Evolutionary conservation across 192 early-diverging fungal species (phyloP).

Genomic region (Backusella morwellensis): DNA sequence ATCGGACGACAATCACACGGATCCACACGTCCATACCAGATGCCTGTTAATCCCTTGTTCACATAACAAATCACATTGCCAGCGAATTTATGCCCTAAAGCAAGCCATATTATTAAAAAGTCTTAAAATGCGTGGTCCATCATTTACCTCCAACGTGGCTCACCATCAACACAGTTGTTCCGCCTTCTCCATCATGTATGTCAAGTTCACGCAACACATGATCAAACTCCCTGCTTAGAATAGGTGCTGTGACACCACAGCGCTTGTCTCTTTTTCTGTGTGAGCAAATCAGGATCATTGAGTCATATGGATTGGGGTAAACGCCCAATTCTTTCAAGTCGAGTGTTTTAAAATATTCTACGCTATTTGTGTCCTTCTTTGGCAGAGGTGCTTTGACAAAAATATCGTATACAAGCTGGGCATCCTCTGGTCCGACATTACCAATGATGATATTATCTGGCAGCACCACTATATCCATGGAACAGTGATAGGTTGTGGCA

Average conservation of each 20-base stretch:
- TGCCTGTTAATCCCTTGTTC: conserved; percentile 41
- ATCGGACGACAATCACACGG: conserved; percentile 50
- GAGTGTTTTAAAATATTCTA: not conserved
- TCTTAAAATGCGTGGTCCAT: not conserved
- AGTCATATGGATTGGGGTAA: conserved; percentile 37
- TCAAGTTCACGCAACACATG: conserved; percentile 42
- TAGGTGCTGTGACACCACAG: conserved; percentile 51
- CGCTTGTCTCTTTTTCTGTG: conserved; percentile 57
- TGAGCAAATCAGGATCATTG: conserved; percentile 55
- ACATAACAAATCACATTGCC: conserved; percentile 57
- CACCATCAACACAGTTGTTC: conserved; percentile 42
- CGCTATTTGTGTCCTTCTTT: not conserved
- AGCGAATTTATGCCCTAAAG: conserved; percentile 58
- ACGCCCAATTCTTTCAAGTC: conserved; percentile 24
- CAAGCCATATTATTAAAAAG: not conserved
- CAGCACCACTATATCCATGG: conserved; percentile 42
- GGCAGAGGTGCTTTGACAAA: conserved; percentile 34
- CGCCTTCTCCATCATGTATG: conserved; percentile 46
- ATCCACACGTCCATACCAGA: conserved; percentile 61
- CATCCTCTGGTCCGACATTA: conserved; percentile 44
- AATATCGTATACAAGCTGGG: conserved; percentile 42
- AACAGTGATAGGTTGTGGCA: conserved; percentile 28
- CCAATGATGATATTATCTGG: conserved; percentile 55
- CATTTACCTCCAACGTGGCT: conserved; percentile 56
- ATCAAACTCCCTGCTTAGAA: conserved; percentile 52